Base-by-base conservation (phyloP, 192 early-diverging fungal genomes). In the Glomus cerebriforme region DNA sequence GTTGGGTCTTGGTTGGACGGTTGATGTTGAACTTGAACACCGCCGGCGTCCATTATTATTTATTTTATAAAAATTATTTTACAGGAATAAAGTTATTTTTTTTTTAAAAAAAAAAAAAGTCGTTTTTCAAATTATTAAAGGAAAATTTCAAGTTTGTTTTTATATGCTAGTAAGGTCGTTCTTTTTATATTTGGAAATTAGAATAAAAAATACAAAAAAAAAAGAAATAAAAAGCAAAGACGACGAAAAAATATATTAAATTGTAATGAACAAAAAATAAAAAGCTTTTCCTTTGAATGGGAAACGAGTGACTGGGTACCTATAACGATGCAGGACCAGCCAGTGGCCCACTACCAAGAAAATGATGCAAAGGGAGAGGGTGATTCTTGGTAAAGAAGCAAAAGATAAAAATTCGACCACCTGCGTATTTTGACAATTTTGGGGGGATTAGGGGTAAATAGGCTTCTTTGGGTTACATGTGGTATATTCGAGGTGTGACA, bases 281-380 rank as follows among this genome's bases (percentile, higher is more conserved):
- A 59, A 59, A 47, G 39, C 10, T 43, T 58, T 64, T 26, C n/a
- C 62, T 68, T 47, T 59, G 58, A 59, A 67, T 22, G 63, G 43
- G 77, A 78, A 78, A 78, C 66, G 77, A 78, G 34, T 78, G 77
- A 78, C 77, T 59, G 77, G 77, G 77, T 78, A 78, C 77, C 77
- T 78, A 78, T 67, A 69, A 45, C 39, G 64, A 67, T 78, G 47
- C 54, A 78, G 77, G 77, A 78, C 77, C 77, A 78, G 77, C 77
- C 77, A 78, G 77, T 78, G 77, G 77, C 77, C 77, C 77, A 78
- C 77, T 78, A 45, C 27, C 26, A 47, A 64, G 45, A 78, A 63
- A 68, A 69, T 49, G 37, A 65, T 29, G 35, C 59, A 49, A 17
- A 37, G 62, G 39, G 47, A 34, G 26, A 68, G 62, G 22, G 26